Percentiles rank a stretch among this genome's conserved stretches.
Conservation (phyloP, 2,329 filamentous ascomycete genomes). For the Aspergillus piperis region DNA sequence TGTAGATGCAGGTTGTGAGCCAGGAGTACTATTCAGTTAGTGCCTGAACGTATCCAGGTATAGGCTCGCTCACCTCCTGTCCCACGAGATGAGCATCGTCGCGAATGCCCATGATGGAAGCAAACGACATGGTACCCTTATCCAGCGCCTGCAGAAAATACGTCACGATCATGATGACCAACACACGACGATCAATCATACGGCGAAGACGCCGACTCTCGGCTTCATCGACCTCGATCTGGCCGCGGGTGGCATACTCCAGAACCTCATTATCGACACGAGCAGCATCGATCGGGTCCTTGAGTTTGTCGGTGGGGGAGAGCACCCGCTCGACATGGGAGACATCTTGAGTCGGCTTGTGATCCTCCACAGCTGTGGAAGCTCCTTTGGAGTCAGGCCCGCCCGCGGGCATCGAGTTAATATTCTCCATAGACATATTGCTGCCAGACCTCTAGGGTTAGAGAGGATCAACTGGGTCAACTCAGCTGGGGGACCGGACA, state of each 20-base stretch:
- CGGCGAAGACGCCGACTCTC: conserved; percentile 63
- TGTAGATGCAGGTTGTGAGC: conserved; percentile 74
- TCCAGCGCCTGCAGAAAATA: conserved; percentile 66
- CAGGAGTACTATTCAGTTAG: conserved; percentile 59
- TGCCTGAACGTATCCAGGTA: no score
- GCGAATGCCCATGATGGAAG: conserved; percentile 45
- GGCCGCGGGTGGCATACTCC: conserved; percentile 62
- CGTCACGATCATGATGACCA: conserved; percentile 70
- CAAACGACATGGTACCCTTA: conserved; percentile 45
- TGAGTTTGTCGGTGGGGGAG: conserved; percentile 49
- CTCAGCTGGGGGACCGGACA: neutral
- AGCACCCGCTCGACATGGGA: conserved; percentile 53
- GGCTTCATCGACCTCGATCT: conserved; percentile 59
- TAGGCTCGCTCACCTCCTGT: conserved; percentile 33
- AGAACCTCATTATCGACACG: conserved; percentile 71
- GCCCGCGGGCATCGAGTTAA: neutral
- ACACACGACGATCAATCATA: conserved; percentile 67
- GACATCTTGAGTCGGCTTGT: conserved; percentile 28
- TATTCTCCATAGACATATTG: conserved; percentile 11
- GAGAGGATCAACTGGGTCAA: neutral
- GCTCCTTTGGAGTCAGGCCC: neutral
- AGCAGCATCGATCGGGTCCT: conserved; percentile 58
- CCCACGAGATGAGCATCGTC: conserved; percentile 51
- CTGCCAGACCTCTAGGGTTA: neutral
- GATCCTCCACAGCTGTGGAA: neutral